Conservation (phyloP, 2,329 filamentous ascomycete species). For the Fusarium circinatum region DNA sequence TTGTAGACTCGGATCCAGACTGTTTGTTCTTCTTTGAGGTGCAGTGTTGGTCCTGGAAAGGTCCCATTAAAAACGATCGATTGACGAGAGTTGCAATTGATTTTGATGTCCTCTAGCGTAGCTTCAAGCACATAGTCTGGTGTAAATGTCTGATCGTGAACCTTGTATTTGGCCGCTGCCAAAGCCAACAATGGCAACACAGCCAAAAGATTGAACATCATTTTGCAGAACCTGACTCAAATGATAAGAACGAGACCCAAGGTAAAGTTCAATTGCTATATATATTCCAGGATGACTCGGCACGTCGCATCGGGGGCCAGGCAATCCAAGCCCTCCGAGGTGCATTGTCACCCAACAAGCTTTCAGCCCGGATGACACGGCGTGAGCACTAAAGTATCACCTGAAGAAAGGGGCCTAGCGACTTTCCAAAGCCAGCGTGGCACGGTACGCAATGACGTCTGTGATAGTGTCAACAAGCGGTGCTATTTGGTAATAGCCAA, state of each 20-base stretch:
- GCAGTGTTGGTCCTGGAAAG: constrained; percentile 2
- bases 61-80: constrained; percentile 24
- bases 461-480: neutral
- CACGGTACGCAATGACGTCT: neutral
- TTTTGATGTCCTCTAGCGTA: constrained; percentile 4
- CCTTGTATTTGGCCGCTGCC: neutral
- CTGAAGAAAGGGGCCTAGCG: neutral
- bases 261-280: neutral
- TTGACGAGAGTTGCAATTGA: constrained; percentile 13
- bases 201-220: neutral
- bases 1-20: constrained; percentile 35
- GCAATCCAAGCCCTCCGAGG: neutral
- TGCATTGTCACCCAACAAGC: constrained; percentile 9
- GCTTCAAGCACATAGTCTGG: constrained; percentile 30
- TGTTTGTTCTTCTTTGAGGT: constrained; percentile 22
- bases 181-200: constrained; percentile 18
- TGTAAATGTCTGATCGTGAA: constrained; percentile 10
- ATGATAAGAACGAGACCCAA: rapidly evolving
- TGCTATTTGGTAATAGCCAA: neutral
- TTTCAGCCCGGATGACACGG: constrained; percentile 1
- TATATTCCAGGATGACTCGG: neutral
- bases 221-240: neutral
- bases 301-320: neutral
- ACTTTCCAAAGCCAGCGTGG: neutral
- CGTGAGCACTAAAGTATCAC: constrained; percentile 24